A percentile compares a stretch with the other conserved stretches of the same genome.
phyloP scores from a whole-genome alignment of 208 protist genomes.

The Leptomonas pyrrhocoris region DNA sequence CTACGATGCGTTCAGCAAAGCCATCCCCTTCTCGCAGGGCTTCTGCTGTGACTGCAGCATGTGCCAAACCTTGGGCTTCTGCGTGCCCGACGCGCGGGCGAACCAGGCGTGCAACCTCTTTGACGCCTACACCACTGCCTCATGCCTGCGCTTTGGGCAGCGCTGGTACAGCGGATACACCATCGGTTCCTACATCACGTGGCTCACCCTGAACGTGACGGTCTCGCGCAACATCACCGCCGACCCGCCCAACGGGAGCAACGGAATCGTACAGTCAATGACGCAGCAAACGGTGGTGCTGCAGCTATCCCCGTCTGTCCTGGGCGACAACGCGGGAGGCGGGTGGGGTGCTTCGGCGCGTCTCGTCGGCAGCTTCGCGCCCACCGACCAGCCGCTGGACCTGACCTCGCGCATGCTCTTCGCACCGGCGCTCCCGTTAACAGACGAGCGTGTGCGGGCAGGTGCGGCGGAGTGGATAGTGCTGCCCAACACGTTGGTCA shows the following conservation, averaged over 20 bases:
- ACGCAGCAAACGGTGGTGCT: conserved; percentile 33
- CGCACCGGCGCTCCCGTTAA: conserved; percentile 44
- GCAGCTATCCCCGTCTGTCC: conserved; percentile 49
- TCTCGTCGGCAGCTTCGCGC: conserved; percentile 77
- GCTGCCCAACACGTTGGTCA: conserved; percentile 64
- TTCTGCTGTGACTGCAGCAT: conserved; percentile 86
- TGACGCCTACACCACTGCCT: conserved; percentile 54
- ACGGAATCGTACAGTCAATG: not conserved
- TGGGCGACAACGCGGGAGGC: conserved; percentile 33
- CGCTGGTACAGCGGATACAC: conserved; percentile 86
- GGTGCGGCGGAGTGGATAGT: conserved; percentile 82
- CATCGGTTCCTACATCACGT: conserved; percentile 56
- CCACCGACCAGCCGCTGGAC: conserved; percentile 54
- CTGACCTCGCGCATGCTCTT: conserved; percentile 80
- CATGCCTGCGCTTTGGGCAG: conserved; percentile 79
- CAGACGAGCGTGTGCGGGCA: conserved; percentile 44
- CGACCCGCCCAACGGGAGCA: not conserved
- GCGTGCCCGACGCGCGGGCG: conserved; percentile 53
- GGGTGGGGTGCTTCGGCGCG: conserved; percentile 52
- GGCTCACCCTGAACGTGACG: conserved; percentile 69
- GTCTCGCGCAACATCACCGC: conserved; percentile 35
- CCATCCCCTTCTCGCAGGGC: conserved; percentile 81
- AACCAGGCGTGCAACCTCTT: conserved; percentile 67
- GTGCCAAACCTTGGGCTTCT: conserved; percentile 71
- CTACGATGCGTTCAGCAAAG: conserved; percentile 33